Percentiles rank a stretch among this genome's conserved stretches.
Evolutionary conservation across 805 yeast species (phyloP).

Genomic region (Ogataea methanolica): DNA sequence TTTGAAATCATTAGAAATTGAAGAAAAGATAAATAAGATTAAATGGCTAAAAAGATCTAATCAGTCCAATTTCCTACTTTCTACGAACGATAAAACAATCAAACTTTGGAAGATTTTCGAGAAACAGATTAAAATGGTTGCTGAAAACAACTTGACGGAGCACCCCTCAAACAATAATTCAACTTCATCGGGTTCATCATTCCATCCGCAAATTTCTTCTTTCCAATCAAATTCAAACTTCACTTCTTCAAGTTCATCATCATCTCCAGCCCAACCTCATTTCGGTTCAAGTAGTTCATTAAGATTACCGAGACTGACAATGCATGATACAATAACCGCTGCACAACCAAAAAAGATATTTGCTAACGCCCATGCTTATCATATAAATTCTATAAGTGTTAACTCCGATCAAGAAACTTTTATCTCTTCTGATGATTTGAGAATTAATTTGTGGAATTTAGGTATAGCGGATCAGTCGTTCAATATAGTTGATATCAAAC

Average conservation of each 20-base stretch:
- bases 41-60: slow-evolving; percentile 91
- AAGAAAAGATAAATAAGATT: slow-evolving; percentile 96
- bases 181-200: slow-evolving; percentile 7
- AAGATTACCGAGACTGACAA: slow-evolving; percentile 81
- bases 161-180: slow-evolving; percentile 4
- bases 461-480: slow-evolving; percentile 92
- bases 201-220: slow-evolving; percentile 22
- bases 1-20: slow-evolving; percentile 91
- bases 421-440: slow-evolving; percentile 85
- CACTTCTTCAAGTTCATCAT: slow-evolving; percentile 2
- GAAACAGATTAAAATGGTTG: slow-evolving; percentile 84
- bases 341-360: slow-evolving; percentile 91
- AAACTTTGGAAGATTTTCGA: slow-evolving; percentile 96
- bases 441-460: slow-evolving; percentile 94
- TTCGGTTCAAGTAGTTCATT: slow-evolving; percentile 36
- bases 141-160: slow-evolving; percentile 79
- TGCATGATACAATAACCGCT: slow-evolving; percentile 91
- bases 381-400: slow-evolving; percentile 90
- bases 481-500: slow-evolving; percentile 96
- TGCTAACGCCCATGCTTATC: slow-evolving; percentile 97
- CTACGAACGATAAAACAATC: slow-evolving; percentile 97
- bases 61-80: slow-evolving; percentile 82
- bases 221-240: slow-evolving; percentile 24
- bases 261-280: slow-evolving; percentile 4
- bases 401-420: slow-evolving; percentile 96